phyloP scores from a whole-genome alignment of 2,329 filamentous ascomycete species.

The Emydomyces testavorans region DNA sequence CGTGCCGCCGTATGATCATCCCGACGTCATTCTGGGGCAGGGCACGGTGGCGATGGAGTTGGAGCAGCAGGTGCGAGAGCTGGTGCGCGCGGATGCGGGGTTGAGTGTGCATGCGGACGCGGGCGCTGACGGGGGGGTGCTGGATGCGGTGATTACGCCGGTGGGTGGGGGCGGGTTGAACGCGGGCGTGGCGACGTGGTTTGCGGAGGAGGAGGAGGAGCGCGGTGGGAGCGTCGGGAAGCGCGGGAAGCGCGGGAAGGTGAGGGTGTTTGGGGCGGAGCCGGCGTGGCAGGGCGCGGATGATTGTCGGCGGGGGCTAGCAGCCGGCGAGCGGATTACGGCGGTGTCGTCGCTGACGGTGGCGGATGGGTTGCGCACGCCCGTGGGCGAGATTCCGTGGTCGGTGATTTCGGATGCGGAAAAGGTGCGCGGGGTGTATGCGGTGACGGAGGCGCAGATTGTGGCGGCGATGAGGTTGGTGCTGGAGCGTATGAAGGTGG shows the following conservation, averaged over 20 bases:
- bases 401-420: conserved; percentile 56
- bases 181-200: conserved; percentile 65
- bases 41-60: conserved; percentile 82
- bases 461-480: conserved; percentile 62
- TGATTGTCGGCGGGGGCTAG: conserved; percentile 63
- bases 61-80: conserved; percentile 54
- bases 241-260: conserved; percentile 42
- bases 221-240: conserved; percentile 21
- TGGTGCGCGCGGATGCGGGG: conserved; percentile 35
- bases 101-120: conserved; percentile 20
- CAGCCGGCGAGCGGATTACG: conserved; percentile 51
- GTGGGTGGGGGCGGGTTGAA: conserved; percentile 84
- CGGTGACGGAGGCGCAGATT: conserved; percentile 74
- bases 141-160: conserved; percentile 68
- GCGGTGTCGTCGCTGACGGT: conserved; percentile 66
- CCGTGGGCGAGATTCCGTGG: conserved; percentile 68
- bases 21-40: conserved; percentile 82
- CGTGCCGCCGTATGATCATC: conserved; percentile 85
- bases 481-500: conserved; percentile 76
- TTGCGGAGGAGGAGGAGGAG: conserved; percentile 22
- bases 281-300: conserved; percentile 73
- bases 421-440: conserved; percentile 60
- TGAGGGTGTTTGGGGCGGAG: conserved; percentile 70
- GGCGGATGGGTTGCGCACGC: conserved; percentile 78
- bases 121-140: conserved; percentile 14